Evolutionary conservation across 73 alveolate genomes (phyloP), one percentile per base, ranked within the genome.

Genomic region (Symbiodinium pilosum): DNA sequence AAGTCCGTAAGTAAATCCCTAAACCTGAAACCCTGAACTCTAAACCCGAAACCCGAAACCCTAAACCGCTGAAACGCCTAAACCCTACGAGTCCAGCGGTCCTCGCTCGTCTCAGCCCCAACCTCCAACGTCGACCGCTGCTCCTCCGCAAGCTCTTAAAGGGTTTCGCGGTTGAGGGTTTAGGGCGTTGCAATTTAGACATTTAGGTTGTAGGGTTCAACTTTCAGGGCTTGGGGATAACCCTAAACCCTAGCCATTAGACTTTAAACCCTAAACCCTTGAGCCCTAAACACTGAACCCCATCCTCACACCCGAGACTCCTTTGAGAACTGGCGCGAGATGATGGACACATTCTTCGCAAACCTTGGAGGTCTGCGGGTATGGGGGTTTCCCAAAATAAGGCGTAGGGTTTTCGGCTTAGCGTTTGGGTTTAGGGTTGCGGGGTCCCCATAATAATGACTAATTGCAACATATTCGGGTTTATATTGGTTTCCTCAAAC

Each of bases 101-200:
- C 77, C 77, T 59, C 77, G 77, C 77, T 59, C 6, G 77, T 59
- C 77, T 59, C 77, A n/a, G 77, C 77, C 16, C 77, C 77, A 24
- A 59, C 28, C 77, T 59, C 77, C 77, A 59, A 59, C 12, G 36
- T 59, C 77, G 77, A 59, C 5, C 77, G 77, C 39, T 59, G 77
- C 59, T 47, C 59, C 59, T 47, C 59, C 59, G 21, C 59, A 47
- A 47, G 14, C 59, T 14, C 59, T 47, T 9, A 47, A 47, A 47
- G 21, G 59, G 59, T 47, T 47, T 14, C 6, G 21, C 21, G 59
- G 59, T 47, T 47, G 6, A 14, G 59, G 59, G 21, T 47, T 47
- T 47, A 47, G 59, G 59, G 59, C 14, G 6, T 14, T 47, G 59
- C 6, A 14, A 14, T 47, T 47, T 47, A 47, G 59, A 14, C 21